Evolutionary conservation across 2,329 filamentous ascomycete genomes (phyloP).

Genomic region (Colletotrichum sp.): DNA sequence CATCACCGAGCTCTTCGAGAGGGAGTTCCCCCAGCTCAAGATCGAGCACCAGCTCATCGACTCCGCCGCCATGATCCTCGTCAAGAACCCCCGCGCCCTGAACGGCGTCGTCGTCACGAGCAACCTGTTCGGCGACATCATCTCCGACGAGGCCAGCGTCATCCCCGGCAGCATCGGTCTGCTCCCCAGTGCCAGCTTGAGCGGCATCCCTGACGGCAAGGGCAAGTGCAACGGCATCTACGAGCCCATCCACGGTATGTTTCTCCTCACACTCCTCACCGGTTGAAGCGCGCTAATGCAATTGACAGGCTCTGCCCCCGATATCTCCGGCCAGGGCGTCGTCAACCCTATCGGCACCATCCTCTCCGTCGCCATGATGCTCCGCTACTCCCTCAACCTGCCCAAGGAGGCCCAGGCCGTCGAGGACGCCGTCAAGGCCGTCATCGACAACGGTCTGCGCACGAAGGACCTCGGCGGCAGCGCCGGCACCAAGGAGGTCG

Average conservation of each 20-base stretch:
- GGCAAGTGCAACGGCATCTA: conserved; percentile 91
- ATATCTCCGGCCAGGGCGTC: conserved; percentile 90
- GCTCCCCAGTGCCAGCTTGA: conserved; percentile 85
- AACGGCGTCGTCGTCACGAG: conserved; percentile 93
- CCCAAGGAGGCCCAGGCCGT: conserved; percentile 78
- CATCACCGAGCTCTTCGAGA: conserved; percentile 81
- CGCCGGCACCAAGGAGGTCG: conserved; percentile 64
- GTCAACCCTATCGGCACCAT: conserved; percentile 88
- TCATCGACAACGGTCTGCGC: conserved; percentile 78
- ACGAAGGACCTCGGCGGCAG: conserved; percentile 87
- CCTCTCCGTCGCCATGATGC: conserved; percentile 92
- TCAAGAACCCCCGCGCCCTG: conserved; percentile 87
- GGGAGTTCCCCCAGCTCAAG: conserved; percentile 87
- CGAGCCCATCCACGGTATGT: conserved; percentile 91
- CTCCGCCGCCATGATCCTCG: conserved; percentile 95
- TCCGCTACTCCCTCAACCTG: conserved; percentile 87
- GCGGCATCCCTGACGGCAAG: conserved; percentile 85
- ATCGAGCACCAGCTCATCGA: conserved; percentile 92
- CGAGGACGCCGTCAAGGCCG: conserved; percentile 79
- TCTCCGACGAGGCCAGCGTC: conserved; percentile 92
- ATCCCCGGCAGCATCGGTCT: conserved; percentile 92
- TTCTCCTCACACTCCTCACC: neutral
- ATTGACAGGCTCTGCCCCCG: conserved; percentile 77
- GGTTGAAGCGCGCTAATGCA: neutral
- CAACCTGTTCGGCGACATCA: conserved; percentile 96